Evolutionary conservation across 495 filamentous ascomycete species (phyloP), one percentile per base, ranked within the genome.

Genomic region (Penicillium pancosmium): DNA sequence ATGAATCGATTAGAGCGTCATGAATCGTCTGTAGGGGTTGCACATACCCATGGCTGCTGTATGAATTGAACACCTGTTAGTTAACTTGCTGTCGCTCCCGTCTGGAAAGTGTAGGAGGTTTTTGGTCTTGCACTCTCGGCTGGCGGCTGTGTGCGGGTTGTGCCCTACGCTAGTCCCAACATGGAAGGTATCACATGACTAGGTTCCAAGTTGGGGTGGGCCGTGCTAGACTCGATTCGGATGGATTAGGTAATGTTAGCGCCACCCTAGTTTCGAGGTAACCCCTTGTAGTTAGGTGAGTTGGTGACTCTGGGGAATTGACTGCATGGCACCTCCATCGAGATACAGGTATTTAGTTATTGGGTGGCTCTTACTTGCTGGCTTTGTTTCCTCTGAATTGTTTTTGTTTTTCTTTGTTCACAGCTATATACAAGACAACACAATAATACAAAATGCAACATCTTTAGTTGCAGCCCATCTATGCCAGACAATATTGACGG

Each of bases 21-120:
- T 31, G 27, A 31, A 31, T 31, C 27, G 27, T 31, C 27, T 31
- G 27, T 31, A 31, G 27, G 27, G 27, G 8, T 31, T 6, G 27
- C 27, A 70, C 73, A 65, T 80, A 80, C 77, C 77, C 77, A 80
- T 80, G 74, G 77, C 75, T 80, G 71, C 73, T 77, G 69, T 66
- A 68, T 9, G 77, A 66, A 70, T 72, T 68, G 71, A 71, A 73
- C 69, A 72, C 71, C 73, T 76, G 70, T 12, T 67, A 74, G 72
- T 73, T 77, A 61, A 72, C 70, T 77, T 70, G 73, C 74, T 76
- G 69, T 77, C 73, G 77, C 77, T 73, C 73, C 73, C 72, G 66
- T 69, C 66, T 71, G 63, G 51, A 68, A 72, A 74, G 62, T 74
- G 69, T 71, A 76, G 63, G 67, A 76, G 68, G 70, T 71, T 76